These are phyloP conservation scores for Tolypocladium guangdongense DNA, from an alignment of 2,329 filamentous ascomycete genomes.

Conservation along the genomic window DNA sequence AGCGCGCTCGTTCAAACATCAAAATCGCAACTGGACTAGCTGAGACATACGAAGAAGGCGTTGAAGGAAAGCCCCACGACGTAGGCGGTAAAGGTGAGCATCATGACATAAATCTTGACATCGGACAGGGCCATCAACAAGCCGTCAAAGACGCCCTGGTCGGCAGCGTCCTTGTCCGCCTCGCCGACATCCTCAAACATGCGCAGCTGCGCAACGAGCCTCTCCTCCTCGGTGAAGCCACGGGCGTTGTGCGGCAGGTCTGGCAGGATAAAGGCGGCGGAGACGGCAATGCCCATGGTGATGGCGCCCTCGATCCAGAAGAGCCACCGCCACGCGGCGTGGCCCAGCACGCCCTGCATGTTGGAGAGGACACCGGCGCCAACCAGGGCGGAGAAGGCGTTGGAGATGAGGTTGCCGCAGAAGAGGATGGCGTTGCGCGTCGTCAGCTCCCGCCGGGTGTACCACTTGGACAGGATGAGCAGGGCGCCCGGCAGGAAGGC, in stretches of 20 bases:
- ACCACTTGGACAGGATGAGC: conserved; percentile 55
- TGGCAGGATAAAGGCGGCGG: conserved; percentile 37
- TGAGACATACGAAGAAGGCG: conserved; percentile 40
- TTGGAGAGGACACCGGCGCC: conserved; percentile 47
- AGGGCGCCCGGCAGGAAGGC: conserved; percentile 54
- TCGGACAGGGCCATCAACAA: conserved; percentile 49
- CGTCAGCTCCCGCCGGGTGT: conserved; percentile 48
- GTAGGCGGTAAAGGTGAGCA: conserved; percentile 50
- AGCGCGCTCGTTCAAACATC: neutral
- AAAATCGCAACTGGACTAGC: neutral
- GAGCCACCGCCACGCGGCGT: conserved; percentile 50
- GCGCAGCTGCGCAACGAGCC: conserved; percentile 40
- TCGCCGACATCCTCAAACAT: conserved; percentile 48
- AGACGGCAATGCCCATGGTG: conserved; percentile 37
- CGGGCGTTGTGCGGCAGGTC: conserved; percentile 44
- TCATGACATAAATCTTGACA: conserved; percentile 52
- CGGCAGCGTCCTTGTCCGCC: conserved; percentile 37
- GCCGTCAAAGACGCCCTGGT: conserved; percentile 41
- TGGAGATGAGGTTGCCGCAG: conserved; percentile 48
- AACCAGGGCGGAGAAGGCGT: conserved; percentile 48
- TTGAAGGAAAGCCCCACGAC: conserved; percentile 48
- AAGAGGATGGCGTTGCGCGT: conserved; percentile 46
- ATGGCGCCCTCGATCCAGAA: conserved; percentile 47
- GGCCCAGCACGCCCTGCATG: conserved; percentile 42
- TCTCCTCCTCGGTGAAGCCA: conserved; percentile 50